Evolutionary conservation across 768 basidiomycete genomes (phyloP), one percentile per base, ranked within the genome.

Genomic region (Dentipellis sp.): DNA sequence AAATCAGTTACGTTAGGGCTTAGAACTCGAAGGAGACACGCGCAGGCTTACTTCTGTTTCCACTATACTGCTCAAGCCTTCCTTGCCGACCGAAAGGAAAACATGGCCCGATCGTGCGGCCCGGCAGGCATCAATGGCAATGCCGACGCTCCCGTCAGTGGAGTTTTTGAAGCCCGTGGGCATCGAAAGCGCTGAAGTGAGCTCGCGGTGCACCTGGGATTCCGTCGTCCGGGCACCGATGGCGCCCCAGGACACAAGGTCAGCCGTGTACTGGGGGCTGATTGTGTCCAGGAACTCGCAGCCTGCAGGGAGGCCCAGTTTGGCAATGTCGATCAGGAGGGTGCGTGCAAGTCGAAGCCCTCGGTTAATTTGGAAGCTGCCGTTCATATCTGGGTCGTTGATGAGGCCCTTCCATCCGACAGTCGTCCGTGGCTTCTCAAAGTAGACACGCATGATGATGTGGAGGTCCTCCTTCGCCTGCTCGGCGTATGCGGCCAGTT

Each of bases 341-440:
- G 82, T 82, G 39, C 97, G 86, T 1, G 93, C 95, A 51, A 86
- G 80, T 29, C 94, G 86, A 34, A 99, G 79, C 16, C 97, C 97
- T 63, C 88, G 88, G 81, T 99, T 99, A 71, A 98, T 98, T 62
- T 93, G 89, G 82, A 90, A 97, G 65, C 77, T 84, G 53, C 86
- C 81, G 71, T 97, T 94, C 75, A 97, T 84, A 54, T 92, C 90
- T 6, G 95, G 94, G 65, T 97, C 94, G 67, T 97, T 98, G 72
- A 98, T 97, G 59, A 98, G 81, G 38, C 95, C 95, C 70, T 99
- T 99, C 95, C 95, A 99, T 23, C 97, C 97, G 50, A 98, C 88
- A 0, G 95, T 97, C 7, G 95, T 98, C 34, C 95, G 79, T 1
- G 87, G 87, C 65, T 98, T 98, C 65, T 98, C 95, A 66, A 98